Evolutionary conservation across 495 filamentous ascomycete genomes (phyloP), one percentile per base, ranked within the genome.

Genomic region (Pyrenula aspistea): DNA sequence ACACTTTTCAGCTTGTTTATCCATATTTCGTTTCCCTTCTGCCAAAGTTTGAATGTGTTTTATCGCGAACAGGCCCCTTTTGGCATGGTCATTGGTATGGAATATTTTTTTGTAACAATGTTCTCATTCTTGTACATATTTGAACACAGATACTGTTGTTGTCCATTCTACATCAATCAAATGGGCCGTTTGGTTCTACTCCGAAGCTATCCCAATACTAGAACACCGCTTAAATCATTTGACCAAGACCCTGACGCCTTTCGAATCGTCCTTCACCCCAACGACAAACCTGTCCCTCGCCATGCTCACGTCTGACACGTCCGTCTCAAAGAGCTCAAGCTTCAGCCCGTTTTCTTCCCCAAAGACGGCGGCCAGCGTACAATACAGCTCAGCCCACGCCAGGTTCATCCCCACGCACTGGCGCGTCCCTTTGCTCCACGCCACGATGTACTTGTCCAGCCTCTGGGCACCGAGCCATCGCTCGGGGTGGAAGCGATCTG

Each of bases 401-500:
- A 71, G 60, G 51, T 72, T 71, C 25, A 71, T 62, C 0, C 73
- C 75, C 0, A 73, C 12, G 57, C 76, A 79, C 22, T 62, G 65
- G 24, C 76, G 65, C 24, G 58, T 68, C 4, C 76, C 76, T 20
- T 69, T 71, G 10, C 67, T 62, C 55, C 76, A 79, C 12, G 65
- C 65, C 2, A 77, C 68, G 12, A 73, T 63, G 58, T 64, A 73
- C 24, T 59, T 64, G 22, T 72, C 66, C 2, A 77, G 54, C 22
- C 58, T 61, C n/a, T 68, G 54, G 1, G 68, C 59, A 19, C 67
- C 63, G 21, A 78, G 61, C 76, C 76, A 83, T 22, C 79, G 68
- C 11, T 77, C 73, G 2, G 80, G 77, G 3, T 68, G 59, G 60
- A 79, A 83, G 15, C 59, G 59, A 2, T 71, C 57, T 0, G 79